Conservation (phyloP, 257 asterid genomes). For the Solanum ossicruentum region DNA sequence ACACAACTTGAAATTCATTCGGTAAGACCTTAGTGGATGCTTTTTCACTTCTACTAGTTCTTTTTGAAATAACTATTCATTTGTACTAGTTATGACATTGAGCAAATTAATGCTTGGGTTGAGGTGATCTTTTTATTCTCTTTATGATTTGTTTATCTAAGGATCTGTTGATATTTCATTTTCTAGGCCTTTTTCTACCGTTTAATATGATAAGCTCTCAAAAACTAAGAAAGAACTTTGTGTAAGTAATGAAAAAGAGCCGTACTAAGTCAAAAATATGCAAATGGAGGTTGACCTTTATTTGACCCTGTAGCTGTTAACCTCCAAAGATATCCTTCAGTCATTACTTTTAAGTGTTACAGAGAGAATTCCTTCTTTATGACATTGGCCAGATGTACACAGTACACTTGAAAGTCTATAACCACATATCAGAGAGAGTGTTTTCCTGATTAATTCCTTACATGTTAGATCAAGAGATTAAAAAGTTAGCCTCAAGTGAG, state of each 20-base stretch:
- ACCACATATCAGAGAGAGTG: not conserved
- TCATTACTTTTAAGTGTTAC: not conserved
- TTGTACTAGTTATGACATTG: not conserved
- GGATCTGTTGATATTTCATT: slow-evolving; percentile 4
- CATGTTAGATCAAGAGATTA: not conserved
- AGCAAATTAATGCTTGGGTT: not conserved
- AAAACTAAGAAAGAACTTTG: not conserved
- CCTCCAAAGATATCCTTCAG: not conserved
- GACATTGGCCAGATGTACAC: not conserved
- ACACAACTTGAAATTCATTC: slow-evolving; percentile 62
- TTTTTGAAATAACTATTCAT: not conserved
- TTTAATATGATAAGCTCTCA: not conserved
- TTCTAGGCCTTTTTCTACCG: not conserved
- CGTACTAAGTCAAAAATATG: not conserved
- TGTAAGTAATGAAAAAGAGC: not conserved
- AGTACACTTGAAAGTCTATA: not conserved
- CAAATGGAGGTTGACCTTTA: not conserved
- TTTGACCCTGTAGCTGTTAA: not conserved
- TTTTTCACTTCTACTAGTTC: not conserved
- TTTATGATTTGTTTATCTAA: slow-evolving; percentile 3
- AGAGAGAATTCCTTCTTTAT: not conserved
- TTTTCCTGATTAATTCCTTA: not conserved
- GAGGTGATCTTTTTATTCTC: not conserved
- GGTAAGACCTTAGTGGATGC: slow-evolving; percentile 39
- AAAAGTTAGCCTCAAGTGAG: not conserved